phyloP scores from a whole-genome alignment of 2,329 filamentous ascomycete species.

The Arthrocladium fulminans region DNA sequence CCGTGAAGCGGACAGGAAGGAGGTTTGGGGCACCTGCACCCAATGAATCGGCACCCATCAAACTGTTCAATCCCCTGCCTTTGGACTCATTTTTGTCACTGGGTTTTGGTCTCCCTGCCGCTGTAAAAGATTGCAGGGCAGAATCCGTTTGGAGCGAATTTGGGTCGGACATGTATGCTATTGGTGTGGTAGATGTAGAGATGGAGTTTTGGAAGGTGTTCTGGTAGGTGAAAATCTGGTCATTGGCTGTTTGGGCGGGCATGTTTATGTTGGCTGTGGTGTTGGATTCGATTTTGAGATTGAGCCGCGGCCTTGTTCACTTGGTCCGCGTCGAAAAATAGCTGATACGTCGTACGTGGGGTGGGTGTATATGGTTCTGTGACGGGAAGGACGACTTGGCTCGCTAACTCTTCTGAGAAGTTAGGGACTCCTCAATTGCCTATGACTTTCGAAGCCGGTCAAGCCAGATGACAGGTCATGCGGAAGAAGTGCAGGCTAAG shows the following conservation, averaged over 20 bases:
- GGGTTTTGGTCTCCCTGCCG: conserved; percentile 10
- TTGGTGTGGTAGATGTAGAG: not conserved
- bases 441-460: not conserved
- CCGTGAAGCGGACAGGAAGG: conserved; percentile 12
- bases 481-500: not conserved
- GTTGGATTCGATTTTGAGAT: not conserved
- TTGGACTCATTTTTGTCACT: not conserved
- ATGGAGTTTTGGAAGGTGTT: conserved; percentile 1
- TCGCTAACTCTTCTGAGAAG: too few relatives aligned
- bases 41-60: conserved; percentile 4
- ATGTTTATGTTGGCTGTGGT: not conserved
- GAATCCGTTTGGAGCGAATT: not conserved
- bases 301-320: too few relatives aligned
- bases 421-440: too few relatives aligned
- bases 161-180: not conserved
- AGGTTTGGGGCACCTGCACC: conserved; percentile 10
- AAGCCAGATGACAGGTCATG: too few relatives aligned
- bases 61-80: not conserved
- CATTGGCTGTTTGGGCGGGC: not conserved
- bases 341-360: too few relatives aligned
- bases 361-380: too few relatives aligned
- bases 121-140: conserved; percentile 11
- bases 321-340: too few relatives aligned
- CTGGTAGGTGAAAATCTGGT: not conserved
- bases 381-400: too few relatives aligned